Conservation (phyloP, 495 filamentous ascomycete species). For the Penicillium flavigenum region DNA sequence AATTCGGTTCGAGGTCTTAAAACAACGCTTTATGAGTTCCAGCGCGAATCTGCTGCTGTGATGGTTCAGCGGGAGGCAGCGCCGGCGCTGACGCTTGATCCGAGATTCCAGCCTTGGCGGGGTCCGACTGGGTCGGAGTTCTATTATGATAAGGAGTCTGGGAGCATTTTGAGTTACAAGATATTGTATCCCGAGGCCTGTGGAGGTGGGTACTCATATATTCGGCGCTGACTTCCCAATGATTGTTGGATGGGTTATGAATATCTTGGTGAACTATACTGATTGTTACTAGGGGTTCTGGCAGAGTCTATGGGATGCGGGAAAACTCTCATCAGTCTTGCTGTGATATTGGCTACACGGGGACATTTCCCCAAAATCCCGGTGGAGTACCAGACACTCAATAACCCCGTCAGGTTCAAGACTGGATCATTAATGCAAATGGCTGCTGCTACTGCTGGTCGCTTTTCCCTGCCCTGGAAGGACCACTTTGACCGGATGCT, state of each 20-base stretch:
- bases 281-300: conserved; percentile 34
- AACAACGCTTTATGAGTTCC: conserved; percentile 72
- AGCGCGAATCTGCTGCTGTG: conserved; percentile 74
- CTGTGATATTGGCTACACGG: conserved; percentile 78
- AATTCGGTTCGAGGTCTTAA: conserved; percentile 59
- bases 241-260: not conserved
- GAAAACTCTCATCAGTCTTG: conserved; percentile 86
- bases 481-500: conserved; percentile 48
- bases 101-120: conserved; percentile 57
- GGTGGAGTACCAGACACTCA: conserved; percentile 53
- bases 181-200: conserved; percentile 69
- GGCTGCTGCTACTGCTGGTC: conserved; percentile 67
- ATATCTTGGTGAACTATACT: not conserved
- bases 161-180: conserved; percentile 59
- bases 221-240: not conserved
- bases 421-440: conserved; percentile 63
- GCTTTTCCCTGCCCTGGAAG: conserved; percentile 68
- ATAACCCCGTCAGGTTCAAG: conserved; percentile 36
- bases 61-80: conserved; percentile 84
- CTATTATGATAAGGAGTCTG: conserved; percentile 70
- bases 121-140: conserved; percentile 63
- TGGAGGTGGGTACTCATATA: conserved; percentile 54
- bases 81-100: conserved; percentile 65
- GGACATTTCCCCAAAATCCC: conserved; percentile 67
- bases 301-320: conserved; percentile 69